Base-by-base conservation (phyloP, 768 basidiomycete species). In the Mycena amicta region DNA sequence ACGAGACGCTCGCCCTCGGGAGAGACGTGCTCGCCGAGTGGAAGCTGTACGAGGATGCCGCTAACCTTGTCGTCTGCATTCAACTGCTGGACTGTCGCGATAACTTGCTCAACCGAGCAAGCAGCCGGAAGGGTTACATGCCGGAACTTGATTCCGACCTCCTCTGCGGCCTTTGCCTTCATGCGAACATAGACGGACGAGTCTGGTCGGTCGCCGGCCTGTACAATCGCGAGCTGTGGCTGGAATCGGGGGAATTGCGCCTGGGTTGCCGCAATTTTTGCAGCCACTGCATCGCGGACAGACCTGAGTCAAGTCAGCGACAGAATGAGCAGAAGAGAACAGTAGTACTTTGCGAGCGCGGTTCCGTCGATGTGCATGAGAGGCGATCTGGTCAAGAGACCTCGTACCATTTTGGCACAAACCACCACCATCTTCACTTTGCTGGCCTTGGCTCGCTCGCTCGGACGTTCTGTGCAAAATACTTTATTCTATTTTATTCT, bases 21-120 rank as follows among this genome's bases (percentile, higher is more conserved):
- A 30, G 80, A 82, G 59, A 98, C 84, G 60, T 95, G 91, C 26
- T 88, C 82, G 12, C 91, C 90, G 2, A 99, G 85, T 23, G 97
- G 97, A 13, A 98, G 87, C 74, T 99, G 97, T 2, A 99, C 97
- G 50, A 99, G 83, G 50, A 99, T 88, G 30, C 95, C 97, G 66
- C 86, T 91, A 60, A 98, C 80, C 27, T 80, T 66, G 5, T 89
- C 87, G 66, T 98, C 91, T 47, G 82, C 79, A 71, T 98, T 98
- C 64, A 97, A 86, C 57, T 85, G 83, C 65, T 87, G 80, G 55
- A 99, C 95, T 37, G 84, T 74, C 8, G 83, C 80, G 50, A 96
- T 84, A 59, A 98, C 80, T 56, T 92, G 84, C 40, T 90, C 85
- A 57, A 90, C 86, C 45, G 82, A 76, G n/a, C 85, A 79, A 47